phyloP scores from a whole-genome alignment of 768 basidiomycete genomes.

The Podaxis sp. region DNA sequence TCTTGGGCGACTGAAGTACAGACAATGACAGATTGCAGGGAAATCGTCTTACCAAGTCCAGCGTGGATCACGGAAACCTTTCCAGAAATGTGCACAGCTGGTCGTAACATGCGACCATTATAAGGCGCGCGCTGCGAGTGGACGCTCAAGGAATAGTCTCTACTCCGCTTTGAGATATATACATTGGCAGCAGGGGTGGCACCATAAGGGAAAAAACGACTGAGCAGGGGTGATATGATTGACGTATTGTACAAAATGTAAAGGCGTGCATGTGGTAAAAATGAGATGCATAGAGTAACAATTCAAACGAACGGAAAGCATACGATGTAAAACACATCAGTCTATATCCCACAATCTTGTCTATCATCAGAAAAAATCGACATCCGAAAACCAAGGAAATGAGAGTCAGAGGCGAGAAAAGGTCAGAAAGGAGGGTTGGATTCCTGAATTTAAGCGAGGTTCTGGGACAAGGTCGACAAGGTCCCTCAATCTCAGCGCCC shows the following conservation, averaged over 20 bases:
- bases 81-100: too few relatives aligned
- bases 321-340: not conserved
- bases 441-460: constrained; percentile 1
- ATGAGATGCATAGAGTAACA: not conserved
- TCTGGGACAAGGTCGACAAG: not conserved
- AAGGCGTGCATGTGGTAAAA: constrained; percentile 8
- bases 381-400: not conserved
- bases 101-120: too few relatives aligned
- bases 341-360: constrained; percentile 1
- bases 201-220: constrained; percentile 25
- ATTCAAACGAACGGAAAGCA: not conserved
- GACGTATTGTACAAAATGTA: constrained; percentile 6
- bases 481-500: not conserved
- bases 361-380: not conserved
- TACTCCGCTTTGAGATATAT: too few relatives aligned
- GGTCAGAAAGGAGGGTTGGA: not conserved
- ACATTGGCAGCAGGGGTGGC: too few relatives aligned
- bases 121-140: too few relatives aligned
- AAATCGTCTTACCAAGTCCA: too few relatives aligned
- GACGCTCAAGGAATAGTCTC: too few relatives aligned
- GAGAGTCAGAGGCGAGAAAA: not conserved
- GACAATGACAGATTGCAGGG: too few relatives aligned
- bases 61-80: too few relatives aligned
- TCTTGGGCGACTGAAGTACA: too few relatives aligned
- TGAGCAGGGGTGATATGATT: constrained; percentile 11